A percentile compares a stretch with the other conserved stretches of the same genome.
phyloP scores from a whole-genome alignment of 805 yeast genomes.

The Priceomyces medius region DNA sequence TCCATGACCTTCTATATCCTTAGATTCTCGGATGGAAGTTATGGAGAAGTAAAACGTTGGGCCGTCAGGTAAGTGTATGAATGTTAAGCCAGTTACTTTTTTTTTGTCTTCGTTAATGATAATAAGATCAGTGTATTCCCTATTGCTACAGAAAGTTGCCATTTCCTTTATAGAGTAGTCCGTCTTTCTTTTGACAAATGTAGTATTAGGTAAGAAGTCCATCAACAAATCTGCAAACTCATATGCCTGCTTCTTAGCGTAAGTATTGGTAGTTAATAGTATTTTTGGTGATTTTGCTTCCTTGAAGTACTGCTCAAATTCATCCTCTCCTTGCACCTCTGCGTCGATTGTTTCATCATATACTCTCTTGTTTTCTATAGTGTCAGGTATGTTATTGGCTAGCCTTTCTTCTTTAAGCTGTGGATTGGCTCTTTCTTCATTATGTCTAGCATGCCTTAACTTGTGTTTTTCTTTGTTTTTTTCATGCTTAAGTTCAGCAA shows the following conservation, averaged over 20 bases:
- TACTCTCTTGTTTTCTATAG: slow-evolving; percentile 80
- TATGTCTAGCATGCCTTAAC: slow-evolving; percentile 77
- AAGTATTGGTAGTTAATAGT: slow-evolving; percentile 81
- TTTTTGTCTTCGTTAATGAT: slow-evolving; percentile 95
- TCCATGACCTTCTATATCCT: slow-evolving; percentile 83
- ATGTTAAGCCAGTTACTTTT: slow-evolving; percentile 85
- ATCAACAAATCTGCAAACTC: slow-evolving; percentile 84
- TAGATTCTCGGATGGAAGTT: slow-evolving; percentile 71
- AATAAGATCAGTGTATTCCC: slow-evolving; percentile 84
- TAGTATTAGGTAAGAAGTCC: slow-evolving; percentile 81
- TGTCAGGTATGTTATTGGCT: slow-evolving; percentile 71
- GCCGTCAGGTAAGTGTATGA: slow-evolving; percentile 91
- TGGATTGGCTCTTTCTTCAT: slow-evolving; percentile 81
- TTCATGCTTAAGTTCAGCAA: slow-evolving; percentile 70
- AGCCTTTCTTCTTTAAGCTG: slow-evolving; percentile 78
- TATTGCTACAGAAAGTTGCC: slow-evolving; percentile 74
- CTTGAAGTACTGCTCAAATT: slow-evolving; percentile 59
- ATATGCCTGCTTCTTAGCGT: slow-evolving; percentile 83
- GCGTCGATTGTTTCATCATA: slow-evolving; percentile 77
- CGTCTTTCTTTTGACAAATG: slow-evolving; percentile 83
- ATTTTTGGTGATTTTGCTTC: slow-evolving; percentile 65
- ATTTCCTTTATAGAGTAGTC: slow-evolving; percentile 85
- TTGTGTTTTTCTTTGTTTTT: slow-evolving; percentile 75
- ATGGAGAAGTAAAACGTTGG: slow-evolving; percentile 92
- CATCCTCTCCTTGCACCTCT: slow-evolving; percentile 63